Evolutionary conservation across 2,329 filamentous ascomycete genomes (phyloP), one percentile per base, ranked within the genome.

Genomic region (Beauveria sp.): DNA sequence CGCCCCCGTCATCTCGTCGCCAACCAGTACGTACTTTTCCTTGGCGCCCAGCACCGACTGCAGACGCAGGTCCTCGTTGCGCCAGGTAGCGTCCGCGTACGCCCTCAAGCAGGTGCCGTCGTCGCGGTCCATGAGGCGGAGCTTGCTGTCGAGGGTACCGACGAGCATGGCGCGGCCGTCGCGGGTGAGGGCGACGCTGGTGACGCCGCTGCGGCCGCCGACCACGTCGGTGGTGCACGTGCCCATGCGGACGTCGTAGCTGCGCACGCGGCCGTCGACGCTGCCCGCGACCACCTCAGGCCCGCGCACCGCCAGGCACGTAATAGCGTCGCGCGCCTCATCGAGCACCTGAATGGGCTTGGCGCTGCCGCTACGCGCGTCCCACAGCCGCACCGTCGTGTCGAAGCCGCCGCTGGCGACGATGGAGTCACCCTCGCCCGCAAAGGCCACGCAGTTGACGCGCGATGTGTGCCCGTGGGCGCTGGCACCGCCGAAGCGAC

Each of bases 241-340:
- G 0, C 93, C 93, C 80, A 85, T 89, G 60, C 91, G 81, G 46
- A 96, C 75, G 75, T 98, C 93, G 75, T 98, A 97, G 63, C 81
- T 81, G 59, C 93, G 79, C 1, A 96, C 84, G 62, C 89, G 80
- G 2, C 93, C 93, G 74, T 98, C 93, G 61, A 96, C 90, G 71
- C 90, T 93, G 0, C 88, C 91, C 1, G 84, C 82, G 1, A 91
- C 74, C 55, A 98, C 84, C 73, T 86, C 82, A 8, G 77, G 70
- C 1, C 77, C 81, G 20, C 76, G 70, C 18, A 82, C 78, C 0
- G 66, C 79, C 6, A 86, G 70, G 55, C 73, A 75, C 26, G 75
- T 82, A 28, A 93, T 79, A 58, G 85, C 83, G 72, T 96, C 91
- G 66, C 80, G 82, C 6, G 91, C 91, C 60, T 95, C 90, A 26